Conservation (phyloP, 2,329 filamentous ascomycete genomes). For the Colletotrichum navitas region DNA sequence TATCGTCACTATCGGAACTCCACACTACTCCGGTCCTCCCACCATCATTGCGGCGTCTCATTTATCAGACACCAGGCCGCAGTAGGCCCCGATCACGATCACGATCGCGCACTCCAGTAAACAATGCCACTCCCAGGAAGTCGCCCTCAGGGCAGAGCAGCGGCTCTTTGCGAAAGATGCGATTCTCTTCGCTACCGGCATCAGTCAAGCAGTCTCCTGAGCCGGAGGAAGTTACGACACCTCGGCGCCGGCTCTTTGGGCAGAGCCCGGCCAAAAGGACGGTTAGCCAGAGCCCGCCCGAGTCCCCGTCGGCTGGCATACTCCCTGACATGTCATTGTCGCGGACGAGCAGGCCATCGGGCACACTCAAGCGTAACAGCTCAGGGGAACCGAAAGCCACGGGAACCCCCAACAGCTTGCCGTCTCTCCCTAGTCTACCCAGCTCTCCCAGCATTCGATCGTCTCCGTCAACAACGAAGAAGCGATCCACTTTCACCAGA, state of each 20-base stretch:
- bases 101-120: background rate
- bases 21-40: constrained; percentile 4
- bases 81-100: background rate
- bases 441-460: constrained; percentile 43
- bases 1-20: constrained; percentile 33
- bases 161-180: constrained; percentile 26
- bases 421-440: constrained; percentile 37
- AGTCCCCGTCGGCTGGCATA: background rate
- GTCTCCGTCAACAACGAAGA: constrained; percentile 46
- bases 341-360: background rate
- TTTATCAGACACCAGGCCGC: constrained; percentile 14
- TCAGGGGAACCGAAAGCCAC: constrained; percentile 1
- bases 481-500: constrained; percentile 53
- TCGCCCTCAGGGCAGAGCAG: constrained; percentile 7
- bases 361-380: constrained; percentile 13
- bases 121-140: background rate
- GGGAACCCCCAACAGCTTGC: constrained; percentile 20
- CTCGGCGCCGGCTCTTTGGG: constrained; percentile 26
- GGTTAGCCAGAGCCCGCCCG: constrained; percentile 18
- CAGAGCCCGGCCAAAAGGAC: constrained; percentile 6
- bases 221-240: constrained; percentile 24
- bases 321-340: background rate
- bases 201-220: constrained; percentile 14
- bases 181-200: constrained; percentile 30
- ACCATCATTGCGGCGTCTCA: background rate